Conservation (phyloP, 176 grass and related monocot species). For the Calamus simplicifolius region DNA sequence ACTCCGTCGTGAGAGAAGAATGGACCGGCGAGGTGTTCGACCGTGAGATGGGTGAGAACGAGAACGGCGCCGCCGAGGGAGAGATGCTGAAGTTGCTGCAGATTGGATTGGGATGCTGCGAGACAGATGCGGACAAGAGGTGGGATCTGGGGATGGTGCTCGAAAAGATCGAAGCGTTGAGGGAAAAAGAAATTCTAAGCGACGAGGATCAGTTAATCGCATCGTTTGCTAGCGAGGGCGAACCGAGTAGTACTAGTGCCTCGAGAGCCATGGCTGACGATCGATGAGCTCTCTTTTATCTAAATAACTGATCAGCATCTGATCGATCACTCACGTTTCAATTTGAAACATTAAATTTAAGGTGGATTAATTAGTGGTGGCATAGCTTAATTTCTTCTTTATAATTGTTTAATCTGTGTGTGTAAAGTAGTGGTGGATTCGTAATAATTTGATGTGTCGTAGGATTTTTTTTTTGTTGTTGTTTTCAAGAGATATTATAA, state of each 20-base stretch:
- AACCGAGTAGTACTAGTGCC: too few species aligned
- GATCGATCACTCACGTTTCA: too few species aligned
- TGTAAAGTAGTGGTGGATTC: too few species aligned
- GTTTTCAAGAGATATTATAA: too few species aligned
- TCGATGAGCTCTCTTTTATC: conserved; percentile 15
- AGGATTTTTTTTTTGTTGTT: too few species aligned
- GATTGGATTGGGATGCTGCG: conserved; percentile 1
- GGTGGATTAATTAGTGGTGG: too few species aligned
- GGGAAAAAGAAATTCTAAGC: background rate
- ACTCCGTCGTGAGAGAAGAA: background rate
- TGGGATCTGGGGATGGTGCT: background rate
- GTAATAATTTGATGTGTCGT: too few species aligned
- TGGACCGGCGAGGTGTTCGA: conserved; percentile 5
- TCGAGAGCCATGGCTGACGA: background rate
- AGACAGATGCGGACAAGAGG: background rate
- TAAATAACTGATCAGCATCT: too few species aligned
- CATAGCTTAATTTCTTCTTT: too few species aligned
- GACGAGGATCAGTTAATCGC: background rate
- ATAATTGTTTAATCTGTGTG: too few species aligned
- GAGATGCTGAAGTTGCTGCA: conserved; percentile 13
- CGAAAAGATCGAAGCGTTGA: conserved; percentile 2
- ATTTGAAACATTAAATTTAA: too few species aligned
- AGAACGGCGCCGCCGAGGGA: background rate
- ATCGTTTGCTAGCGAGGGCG: too few species aligned
- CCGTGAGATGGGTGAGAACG: background rate